These are phyloP conservation scores for Penicillium sp. DNA, from an alignment of 2,329 filamentous ascomycete genomes.

Conservation along the genomic window DNA sequence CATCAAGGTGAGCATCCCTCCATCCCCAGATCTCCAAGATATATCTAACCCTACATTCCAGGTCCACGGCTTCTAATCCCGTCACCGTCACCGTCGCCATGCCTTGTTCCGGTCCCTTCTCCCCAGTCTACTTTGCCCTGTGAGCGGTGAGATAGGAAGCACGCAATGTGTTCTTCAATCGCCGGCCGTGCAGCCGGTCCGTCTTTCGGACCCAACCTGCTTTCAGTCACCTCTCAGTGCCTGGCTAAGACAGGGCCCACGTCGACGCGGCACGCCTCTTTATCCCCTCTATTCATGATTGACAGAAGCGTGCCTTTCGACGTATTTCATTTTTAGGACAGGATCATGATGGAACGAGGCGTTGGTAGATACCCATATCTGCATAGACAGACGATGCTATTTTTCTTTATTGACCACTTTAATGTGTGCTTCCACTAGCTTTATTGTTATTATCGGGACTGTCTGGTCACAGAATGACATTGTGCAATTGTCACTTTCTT, in stretches of 20 bases:
- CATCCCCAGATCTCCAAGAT: neutral
- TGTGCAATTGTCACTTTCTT: conserved; percentile 2
- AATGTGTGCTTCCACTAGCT: conserved; percentile 12
- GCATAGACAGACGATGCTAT: conserved; percentile 32
- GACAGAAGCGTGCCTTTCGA: conserved; percentile 24
- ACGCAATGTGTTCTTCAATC: conserved; percentile 27
- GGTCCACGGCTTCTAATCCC: conserved; percentile 54
- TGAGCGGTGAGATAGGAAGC: conserved; percentile 39
- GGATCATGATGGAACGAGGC: conserved; percentile 43
- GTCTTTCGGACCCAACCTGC: conserved; percentile 22
- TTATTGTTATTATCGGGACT: conserved; percentile 10
- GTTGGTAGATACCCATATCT: conserved; percentile 45
- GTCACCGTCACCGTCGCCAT: conserved; percentile 30
- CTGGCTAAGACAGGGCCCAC: conserved; percentile 33
- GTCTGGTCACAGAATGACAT: neutral
- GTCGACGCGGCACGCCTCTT: conserved; percentile 29
- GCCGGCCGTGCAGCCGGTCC: conserved; percentile 23
- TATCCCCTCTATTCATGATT: conserved; percentile 20
- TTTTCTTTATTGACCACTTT: conserved; percentile 16
- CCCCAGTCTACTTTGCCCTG: conserved; percentile 39
- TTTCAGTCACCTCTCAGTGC: conserved; percentile 26
- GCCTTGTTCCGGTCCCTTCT: conserved; percentile 45
- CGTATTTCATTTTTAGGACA: conserved; percentile 27
- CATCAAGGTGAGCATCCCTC: conserved; percentile 71
- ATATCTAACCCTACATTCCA: conserved; percentile 18